phyloP scores from a whole-genome alignment of 2,329 filamentous ascomycete genomes.

The Penicillium olsonii region DNA sequence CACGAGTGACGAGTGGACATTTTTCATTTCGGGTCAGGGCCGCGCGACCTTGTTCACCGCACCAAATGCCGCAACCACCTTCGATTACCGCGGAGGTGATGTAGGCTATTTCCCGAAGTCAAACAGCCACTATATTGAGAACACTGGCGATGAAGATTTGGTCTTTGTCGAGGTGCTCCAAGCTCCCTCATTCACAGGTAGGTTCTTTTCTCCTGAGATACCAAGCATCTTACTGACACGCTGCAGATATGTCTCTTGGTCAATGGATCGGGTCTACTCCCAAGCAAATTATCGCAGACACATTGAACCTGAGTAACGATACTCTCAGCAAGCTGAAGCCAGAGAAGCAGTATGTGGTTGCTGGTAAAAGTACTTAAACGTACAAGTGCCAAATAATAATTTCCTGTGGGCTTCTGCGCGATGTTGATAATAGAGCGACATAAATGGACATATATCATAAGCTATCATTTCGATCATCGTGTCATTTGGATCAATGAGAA shows the following conservation, averaged over 20 bases:
- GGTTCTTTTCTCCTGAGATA: not conserved
- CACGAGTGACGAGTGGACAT: slow-evolving; percentile 77
- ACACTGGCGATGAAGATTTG: slow-evolving; percentile 70
- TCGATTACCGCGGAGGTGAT: slow-evolving; percentile 74
- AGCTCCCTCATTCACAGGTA: slow-evolving; percentile 62
- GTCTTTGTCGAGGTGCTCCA: slow-evolving; percentile 76
- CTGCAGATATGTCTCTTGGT: slow-evolving; percentile 49
- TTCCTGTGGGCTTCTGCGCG: not conserved
- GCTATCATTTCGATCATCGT: no score
- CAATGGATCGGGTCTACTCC: slow-evolving; percentile 56
- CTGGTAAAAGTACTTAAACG: slow-evolving; percentile 20
- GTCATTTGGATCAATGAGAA: not conserved
- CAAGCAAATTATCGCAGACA: slow-evolving; percentile 60
- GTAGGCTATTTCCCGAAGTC: slow-evolving; percentile 75
- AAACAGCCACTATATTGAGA: slow-evolving; percentile 82
- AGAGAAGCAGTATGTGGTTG: slow-evolving; percentile 49
- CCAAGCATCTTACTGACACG: slow-evolving; percentile 11
- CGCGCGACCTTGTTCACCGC: slow-evolving; percentile 74
- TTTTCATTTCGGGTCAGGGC: slow-evolving; percentile 71
- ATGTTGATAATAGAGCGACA: not conserved
- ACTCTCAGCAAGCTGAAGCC: slow-evolving; percentile 45
- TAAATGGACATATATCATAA: not conserved
- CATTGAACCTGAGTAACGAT: slow-evolving; percentile 48
- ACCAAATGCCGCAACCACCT: slow-evolving; percentile 69
- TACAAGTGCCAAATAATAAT: not conserved